A percentile compares a stretch with the other conserved stretches of the same genome.
phyloP scores from a whole-genome alignment of 345 rosid genomes.

The Eucalyptus leucophloia region DNA sequence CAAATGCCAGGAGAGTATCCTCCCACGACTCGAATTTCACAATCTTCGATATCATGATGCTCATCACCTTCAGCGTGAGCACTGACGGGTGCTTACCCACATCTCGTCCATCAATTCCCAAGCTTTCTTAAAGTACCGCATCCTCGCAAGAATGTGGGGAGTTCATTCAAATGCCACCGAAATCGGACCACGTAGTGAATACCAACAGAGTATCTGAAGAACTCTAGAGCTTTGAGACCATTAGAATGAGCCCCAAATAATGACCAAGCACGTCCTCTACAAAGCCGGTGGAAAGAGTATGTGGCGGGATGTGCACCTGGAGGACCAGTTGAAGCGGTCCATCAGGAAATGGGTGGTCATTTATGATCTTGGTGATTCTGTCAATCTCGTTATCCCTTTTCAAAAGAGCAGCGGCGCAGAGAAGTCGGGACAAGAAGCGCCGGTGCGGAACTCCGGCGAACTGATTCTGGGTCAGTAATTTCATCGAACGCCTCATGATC shows the following conservation, averaged over 20 bases:
- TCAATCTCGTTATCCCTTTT: slow-evolving; percentile 18
- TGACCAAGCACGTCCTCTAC: slow-evolving; percentile 75
- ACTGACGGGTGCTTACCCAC: slow-evolving; percentile 22
- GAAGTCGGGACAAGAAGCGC: neutral
- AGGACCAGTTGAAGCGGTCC: slow-evolving; percentile 42
- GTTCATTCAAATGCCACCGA: slow-evolving; percentile 70
- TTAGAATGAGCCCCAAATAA: slow-evolving; percentile 78
- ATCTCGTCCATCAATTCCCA: slow-evolving; percentile 67
- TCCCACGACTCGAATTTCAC: slow-evolving; percentile 58
- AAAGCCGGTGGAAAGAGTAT: too few species aligned
- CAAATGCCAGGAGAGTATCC: slow-evolving; percentile 57
- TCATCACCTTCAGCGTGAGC: slow-evolving; percentile 64
- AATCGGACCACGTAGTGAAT: slow-evolving; percentile 25
- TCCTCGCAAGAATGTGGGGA: slow-evolving; percentile 66
- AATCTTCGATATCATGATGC: slow-evolving; percentile 57
- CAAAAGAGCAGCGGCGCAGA: neutral
- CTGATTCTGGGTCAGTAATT: neutral
- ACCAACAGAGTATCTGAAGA: slow-evolving; percentile 38
- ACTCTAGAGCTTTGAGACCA: slow-evolving; percentile 82
- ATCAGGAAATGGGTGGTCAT: slow-evolving; percentile 62
- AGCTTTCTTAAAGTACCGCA: slow-evolving; percentile 84
- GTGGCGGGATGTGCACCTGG: too few species aligned
- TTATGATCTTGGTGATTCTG: slow-evolving; percentile 43
- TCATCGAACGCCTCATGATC: neutral
- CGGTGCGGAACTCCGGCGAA: neutral